Base-by-base conservation (phyloP, 164 flowering plant genomes). In the Houttuynia cordata region DNA sequence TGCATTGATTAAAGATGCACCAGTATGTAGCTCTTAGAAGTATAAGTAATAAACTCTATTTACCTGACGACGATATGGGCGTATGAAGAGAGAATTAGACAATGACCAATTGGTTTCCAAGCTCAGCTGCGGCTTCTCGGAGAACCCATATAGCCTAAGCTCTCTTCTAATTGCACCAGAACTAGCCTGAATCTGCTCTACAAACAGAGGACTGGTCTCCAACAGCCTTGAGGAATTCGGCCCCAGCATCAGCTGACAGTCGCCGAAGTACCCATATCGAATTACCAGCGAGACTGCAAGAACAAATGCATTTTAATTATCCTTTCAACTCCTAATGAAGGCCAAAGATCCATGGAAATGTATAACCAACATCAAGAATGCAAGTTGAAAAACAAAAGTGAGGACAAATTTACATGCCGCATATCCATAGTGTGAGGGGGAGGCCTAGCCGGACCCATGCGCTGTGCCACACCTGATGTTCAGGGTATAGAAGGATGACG, bases 201-300 rank as follows among this genome's bases (percentile, higher is more conserved):
- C 83, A 59, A 85, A 85, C 0, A 83, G 19, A 37, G 92, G 78
- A 67, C 78, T 81, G 1, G 85, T 70, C 65, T 71, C 55, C n/a
- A 83, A 51, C 59, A 85, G 58, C 9, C 83, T 65, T 22, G 92
- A 85, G 15, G 85, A 75, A 66, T 72, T 76, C 0, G 88, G 92
- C 47, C 92, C 92, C 8, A 83, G 75, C 58, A 74, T 78, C 71
- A 85, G 61, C 3, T 74, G 75, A 4, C 24, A 30, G 42, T 76
- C 69, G 18, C 83, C 83, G 21, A 68, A 80, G 40, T 65, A 76
- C 57, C 88, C 88, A 45, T 79, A 81, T 13, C 72, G 64, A 1
- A 85, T 24, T 30, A 57, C 70, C 54, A 77, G 62, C 0, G 75
- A 71, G 72, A 80, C 91, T 85, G 83, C 79, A 76, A 56, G 52